A percentile compares a stretch with the other conserved stretches of the same genome.
Evolutionary conservation across 2,329 filamentous ascomycete species (phyloP).

Genomic region (Colletotrichum phormii): DNA sequence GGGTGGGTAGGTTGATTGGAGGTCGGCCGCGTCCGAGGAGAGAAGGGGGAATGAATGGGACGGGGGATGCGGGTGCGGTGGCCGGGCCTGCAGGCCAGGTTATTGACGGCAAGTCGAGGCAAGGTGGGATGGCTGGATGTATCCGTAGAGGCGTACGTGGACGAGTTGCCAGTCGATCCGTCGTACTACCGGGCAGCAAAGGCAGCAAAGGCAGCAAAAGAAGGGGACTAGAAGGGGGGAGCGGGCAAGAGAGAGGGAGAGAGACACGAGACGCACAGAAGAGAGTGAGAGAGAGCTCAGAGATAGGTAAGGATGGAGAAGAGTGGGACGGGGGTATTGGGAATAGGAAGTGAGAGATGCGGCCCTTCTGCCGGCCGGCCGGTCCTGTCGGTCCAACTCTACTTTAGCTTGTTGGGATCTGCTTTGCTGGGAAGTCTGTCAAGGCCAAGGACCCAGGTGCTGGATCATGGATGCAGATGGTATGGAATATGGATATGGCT

Average conservation of each 20-base stretch:
- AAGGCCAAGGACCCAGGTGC: too few relatives aligned
- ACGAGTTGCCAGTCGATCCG: slow-evolving; percentile 5
- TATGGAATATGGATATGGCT: slow-evolving; percentile 5
- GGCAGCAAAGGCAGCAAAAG: not conserved
- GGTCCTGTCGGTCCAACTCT: not conserved
- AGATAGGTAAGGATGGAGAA: not conserved
- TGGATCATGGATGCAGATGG: too few relatives aligned
- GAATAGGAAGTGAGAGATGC: not conserved
- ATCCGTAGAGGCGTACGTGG: slow-evolving; percentile 3
- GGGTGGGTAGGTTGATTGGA: slow-evolving; percentile 16
- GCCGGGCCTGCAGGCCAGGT: slow-evolving; percentile 7
- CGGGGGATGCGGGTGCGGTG: slow-evolving; percentile 23
- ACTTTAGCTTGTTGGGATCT: slow-evolving; percentile 5
- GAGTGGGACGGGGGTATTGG: not conserved
- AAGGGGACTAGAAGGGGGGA: too few relatives aligned
- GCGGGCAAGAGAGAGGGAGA: not conserved
- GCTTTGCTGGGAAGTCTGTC: not conserved
- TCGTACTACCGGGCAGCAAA: not conserved
- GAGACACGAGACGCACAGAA: not conserved
- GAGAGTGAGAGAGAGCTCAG: not conserved
- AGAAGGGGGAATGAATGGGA: slow-evolving; percentile 11
- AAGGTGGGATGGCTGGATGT: not conserved
- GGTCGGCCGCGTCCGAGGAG: slow-evolving; percentile 20
- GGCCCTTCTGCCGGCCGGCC: not conserved
- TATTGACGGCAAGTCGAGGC: not conserved